These are phyloP conservation scores for Larix sibirica DNA, from an alignment of 83 land plant genomes.

Conservation along the genomic window DNA sequence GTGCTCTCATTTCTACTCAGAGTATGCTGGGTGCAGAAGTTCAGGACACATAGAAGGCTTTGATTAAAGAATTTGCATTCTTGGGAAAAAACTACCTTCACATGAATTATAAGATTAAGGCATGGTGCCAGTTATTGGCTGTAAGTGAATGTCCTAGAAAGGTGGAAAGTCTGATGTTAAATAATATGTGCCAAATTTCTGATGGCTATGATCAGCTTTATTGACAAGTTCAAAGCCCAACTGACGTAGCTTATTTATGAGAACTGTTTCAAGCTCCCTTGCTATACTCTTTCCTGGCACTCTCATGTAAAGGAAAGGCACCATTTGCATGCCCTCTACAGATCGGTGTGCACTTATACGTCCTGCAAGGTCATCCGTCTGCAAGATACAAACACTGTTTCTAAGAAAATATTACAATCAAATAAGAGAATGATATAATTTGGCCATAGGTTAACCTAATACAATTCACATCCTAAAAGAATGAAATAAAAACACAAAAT, in stretches of 20 bases:
- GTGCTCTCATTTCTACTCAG: too few relatives aligned
- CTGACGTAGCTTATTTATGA: conserved; percentile 77
- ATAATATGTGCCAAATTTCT: conserved; percentile 74
- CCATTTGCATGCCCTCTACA: conserved; percentile 57
- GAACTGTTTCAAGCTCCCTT: conserved; percentile 82
- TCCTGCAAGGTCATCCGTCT: conserved; percentile 88
- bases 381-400: conserved; percentile 16
- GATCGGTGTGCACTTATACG: conserved; percentile 75
- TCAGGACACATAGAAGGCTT: too few relatives aligned
- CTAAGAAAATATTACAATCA: not conserved
- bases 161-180: conserved; percentile 9
- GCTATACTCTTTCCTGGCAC: conserved; percentile 92
- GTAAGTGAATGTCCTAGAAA: not conserved
- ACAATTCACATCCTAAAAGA: not conserved
- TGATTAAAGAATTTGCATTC: too few relatives aligned
- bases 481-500: not conserved
- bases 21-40: too few relatives aligned
- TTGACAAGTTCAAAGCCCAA: conserved; percentile 73
- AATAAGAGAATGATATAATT: not conserved
- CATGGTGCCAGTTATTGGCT: too few relatives aligned
- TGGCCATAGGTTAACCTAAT: not conserved
- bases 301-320: conserved; percentile 56
- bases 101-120: too few relatives aligned
- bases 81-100: too few relatives aligned
- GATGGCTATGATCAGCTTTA: conserved; percentile 84